Conservation (phyloP, 257 asterid species). For the Nicotiana undulata region DNA sequence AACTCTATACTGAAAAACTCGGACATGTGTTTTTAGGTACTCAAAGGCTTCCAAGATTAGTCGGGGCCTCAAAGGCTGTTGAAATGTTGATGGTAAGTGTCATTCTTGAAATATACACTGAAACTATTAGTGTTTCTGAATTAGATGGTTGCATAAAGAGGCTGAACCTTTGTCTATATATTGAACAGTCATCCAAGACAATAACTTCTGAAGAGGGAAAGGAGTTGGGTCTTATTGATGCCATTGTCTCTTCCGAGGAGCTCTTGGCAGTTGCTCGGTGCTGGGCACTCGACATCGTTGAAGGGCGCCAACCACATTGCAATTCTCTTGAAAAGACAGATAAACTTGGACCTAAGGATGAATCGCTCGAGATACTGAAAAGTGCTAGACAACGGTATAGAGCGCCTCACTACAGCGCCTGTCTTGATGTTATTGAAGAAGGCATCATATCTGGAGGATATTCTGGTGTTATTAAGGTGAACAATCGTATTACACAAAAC, state of each 20-base stretch:
- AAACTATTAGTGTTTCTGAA: not conserved
- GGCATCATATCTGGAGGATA: slow-evolving; percentile 46
- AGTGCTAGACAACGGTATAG: slow-evolving; percentile 23
- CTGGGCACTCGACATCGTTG: slow-evolving; percentile 54
- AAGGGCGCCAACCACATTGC: slow-evolving; percentile 33
- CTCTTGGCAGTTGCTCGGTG: slow-evolving; percentile 39
- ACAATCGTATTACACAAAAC: not conserved
- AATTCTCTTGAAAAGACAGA: slow-evolving; percentile 42
- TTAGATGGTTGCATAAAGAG: not conserved
- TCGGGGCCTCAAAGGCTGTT: slow-evolving; percentile 50
- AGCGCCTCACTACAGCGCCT: slow-evolving; percentile 30
- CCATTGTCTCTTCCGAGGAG: slow-evolving; percentile 38
- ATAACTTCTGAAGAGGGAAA: slow-evolving; percentile 44
- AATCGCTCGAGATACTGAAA: slow-evolving; percentile 39
- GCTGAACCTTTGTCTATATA: not conserved
- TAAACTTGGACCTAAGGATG: slow-evolving; percentile 38
- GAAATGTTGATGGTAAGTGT: slow-evolving; percentile 49
- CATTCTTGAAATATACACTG: not conserved
- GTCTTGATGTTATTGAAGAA: slow-evolving; percentile 48
- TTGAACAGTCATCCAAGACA: slow-evolving; percentile 45
- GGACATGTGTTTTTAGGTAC: slow-evolving; percentile 29
- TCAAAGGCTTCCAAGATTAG: slow-evolving; percentile 64
- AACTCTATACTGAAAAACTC: not conserved
- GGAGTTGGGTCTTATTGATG: slow-evolving; percentile 45
- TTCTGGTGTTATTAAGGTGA: slow-evolving; percentile 44